phyloP scores from a whole-genome alignment of 2,329 filamentous ascomycete species.

The Penicillium freii region DNA sequence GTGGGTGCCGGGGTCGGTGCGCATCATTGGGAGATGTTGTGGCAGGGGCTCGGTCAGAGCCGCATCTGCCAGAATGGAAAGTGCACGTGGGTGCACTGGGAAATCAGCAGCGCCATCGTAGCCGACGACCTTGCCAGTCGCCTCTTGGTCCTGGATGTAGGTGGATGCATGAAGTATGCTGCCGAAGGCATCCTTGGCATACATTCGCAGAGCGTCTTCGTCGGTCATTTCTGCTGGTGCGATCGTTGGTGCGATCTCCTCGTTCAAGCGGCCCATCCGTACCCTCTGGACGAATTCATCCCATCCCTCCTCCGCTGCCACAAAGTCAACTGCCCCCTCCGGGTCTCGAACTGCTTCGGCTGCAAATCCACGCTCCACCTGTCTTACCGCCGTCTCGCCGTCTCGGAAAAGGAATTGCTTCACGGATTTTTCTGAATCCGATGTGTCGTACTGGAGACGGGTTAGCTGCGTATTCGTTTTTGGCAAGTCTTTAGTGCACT shows the following conservation, averaged over 20 bases:
- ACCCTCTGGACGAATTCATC: conserved; percentile 43
- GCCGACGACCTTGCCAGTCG: background rate
- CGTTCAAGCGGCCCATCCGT: conserved; percentile 39
- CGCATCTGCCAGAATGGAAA: conserved; percentile 39
- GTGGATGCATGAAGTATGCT: conserved; percentile 33
- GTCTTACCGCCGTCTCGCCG: conserved; percentile 20
- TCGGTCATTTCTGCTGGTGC: conserved; percentile 35
- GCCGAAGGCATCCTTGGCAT: conserved; percentile 24
- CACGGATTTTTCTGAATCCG: conserved; percentile 29
- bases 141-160: conserved; percentile 17
- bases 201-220: conserved; percentile 25
- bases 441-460: conserved; percentile 30
- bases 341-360: conserved; percentile 37
- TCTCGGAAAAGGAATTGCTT: conserved; percentile 25
- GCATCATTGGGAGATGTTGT: conserved; percentile 44
- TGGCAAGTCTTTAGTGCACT: background rate
- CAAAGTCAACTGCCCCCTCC: conserved; percentile 35
- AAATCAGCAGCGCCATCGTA: conserved; percentile 13
- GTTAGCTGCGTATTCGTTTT: background rate
- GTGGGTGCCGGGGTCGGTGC: conserved; percentile 43
- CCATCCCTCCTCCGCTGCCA: conserved; percentile 39
- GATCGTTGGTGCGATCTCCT: conserved; percentile 42
- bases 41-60: conserved; percentile 19
- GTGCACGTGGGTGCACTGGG: conserved; percentile 23
- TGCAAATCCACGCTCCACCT: conserved; percentile 36